Percentiles rank a stretch among this genome's conserved stretches.
These are phyloP conservation scores for Priceomyces carsonii DNA, from an alignment of 805 yeast genomes.

Conservation along the genomic window DNA sequence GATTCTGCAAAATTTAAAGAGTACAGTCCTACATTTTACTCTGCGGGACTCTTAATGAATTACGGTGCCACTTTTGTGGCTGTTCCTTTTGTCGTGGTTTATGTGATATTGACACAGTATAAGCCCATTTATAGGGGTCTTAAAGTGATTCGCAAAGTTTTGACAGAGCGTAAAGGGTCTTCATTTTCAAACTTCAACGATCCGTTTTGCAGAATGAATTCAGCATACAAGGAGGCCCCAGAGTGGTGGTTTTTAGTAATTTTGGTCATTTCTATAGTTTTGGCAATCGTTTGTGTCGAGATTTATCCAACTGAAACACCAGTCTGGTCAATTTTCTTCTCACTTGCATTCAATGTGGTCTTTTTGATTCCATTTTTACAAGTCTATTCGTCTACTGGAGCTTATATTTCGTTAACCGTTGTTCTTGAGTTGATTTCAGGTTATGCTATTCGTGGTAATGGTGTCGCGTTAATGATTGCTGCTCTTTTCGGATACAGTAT, in stretches of 20 bases:
- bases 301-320: conserved; percentile 19
- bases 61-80: conserved; percentile 16
- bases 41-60: conserved; percentile 16
- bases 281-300: conserved; percentile 40
- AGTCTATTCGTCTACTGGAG: conserved; percentile 15
- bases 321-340: conserved; percentile 22
- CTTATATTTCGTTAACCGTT: conserved; percentile 15
- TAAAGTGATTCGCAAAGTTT: conserved; percentile 13
- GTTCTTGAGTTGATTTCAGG: conserved; percentile 22
- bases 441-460: conserved; percentile 28
- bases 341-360: conserved; percentile 19
- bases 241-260: conserved; percentile 44
- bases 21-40: conserved; percentile 19
- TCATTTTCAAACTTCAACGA: conserved; percentile 8
- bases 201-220: conserved; percentile 11
- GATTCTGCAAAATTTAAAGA: conserved; percentile 13
- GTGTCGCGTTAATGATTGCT: conserved; percentile 20
- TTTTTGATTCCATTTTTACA: conserved; percentile 21
- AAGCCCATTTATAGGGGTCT: conserved; percentile 19
- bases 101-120: conserved; percentile 52
- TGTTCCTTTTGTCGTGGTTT: conserved; percentile 42
- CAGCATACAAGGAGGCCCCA: conserved; percentile 39
- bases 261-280: conserved; percentile 29
- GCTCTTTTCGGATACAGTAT: conserved; percentile 28
- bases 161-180: conserved; percentile 41